Evolutionary conservation across 495 filamentous ascomycete genomes (phyloP), one percentile per base, ranked within the genome.

Genomic region (Xylaria longipes): DNA sequence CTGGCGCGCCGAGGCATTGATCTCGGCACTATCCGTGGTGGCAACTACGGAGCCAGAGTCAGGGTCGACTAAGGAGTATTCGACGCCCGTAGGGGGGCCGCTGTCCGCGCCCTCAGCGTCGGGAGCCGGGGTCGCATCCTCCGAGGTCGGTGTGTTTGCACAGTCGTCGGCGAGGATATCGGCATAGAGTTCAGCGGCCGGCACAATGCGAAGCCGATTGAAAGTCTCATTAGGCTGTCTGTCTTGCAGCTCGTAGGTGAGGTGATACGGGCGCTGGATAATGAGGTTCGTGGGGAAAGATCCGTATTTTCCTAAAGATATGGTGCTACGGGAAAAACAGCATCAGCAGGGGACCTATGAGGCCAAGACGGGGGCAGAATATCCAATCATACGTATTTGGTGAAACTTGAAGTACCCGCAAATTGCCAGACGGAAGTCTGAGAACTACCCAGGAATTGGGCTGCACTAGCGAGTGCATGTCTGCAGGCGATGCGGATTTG

Each of bases 281-380:
- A 99, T 88, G 22, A 93, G 87, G 76, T 98, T 97, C 6, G 92
- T 87, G 27, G 92, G 90, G 75, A 98, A 97, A 3, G 86, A 87
- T 65, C 97, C 96, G 77, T 93, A 97, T 88, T 97, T 97, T 41
- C 94, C 94, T 37, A 97, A 83, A 15, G 90, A 92, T 61, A 97
- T 91, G 33, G 87, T 91, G 25, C 94, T 98, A 76, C 25, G 71
- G 29, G 25, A 62, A 15, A 65, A 41, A n/a, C 31, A 56, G 37
- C 12, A 50, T 65, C 48, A 60, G 50, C 46, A 37, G 12, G 50
- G n/a, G 50, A 83, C 74, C 64, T 65, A 57, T 50, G 65, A 76
- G 72, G 25, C 43, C 7, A 15, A 22, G 31, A 41, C 12, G 22
- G 31, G 71, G 46, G 66, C 65, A 74, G 57, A 72, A 72, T 74